Percentiles rank a stretch among this genome's conserved stretches.
Evolutionary conservation across 768 basidiomycete genomes (phyloP).

Genomic region (Trametes coccinea): DNA sequence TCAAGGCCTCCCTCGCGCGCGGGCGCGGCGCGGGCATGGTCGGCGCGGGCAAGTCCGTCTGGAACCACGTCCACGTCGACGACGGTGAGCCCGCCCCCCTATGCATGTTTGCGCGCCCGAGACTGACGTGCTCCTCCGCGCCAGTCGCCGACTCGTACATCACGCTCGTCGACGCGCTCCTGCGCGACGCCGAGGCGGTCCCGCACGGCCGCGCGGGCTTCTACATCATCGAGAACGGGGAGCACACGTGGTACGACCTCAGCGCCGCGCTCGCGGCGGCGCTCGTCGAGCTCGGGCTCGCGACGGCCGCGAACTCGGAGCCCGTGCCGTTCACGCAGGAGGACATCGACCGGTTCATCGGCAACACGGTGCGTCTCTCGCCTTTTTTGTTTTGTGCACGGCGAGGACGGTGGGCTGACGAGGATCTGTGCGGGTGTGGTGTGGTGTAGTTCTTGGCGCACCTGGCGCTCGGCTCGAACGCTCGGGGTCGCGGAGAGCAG

Average conservation of each 20-base stretch:
- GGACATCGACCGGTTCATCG: slow-evolving; percentile 41
- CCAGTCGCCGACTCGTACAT: slow-evolving; percentile 47
- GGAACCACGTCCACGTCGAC: too few relatives aligned
- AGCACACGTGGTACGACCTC: slow-evolving; percentile 37
- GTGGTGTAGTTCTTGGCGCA: too few relatives aligned
- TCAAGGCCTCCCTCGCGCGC: too few relatives aligned
- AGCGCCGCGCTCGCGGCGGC: slow-evolving; percentile 39
- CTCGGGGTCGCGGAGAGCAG: slow-evolving; percentile 23
- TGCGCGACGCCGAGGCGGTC: slow-evolving; percentile 27
- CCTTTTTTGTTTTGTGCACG: too few relatives aligned
- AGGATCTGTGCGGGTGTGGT: too few relatives aligned
- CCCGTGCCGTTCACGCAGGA: slow-evolving; percentile 46
- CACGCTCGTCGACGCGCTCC: slow-evolving; percentile 42
- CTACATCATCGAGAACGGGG: slow-evolving; percentile 36
- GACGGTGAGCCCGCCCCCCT: too few relatives aligned
- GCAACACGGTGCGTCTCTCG: slow-evolving; percentile 19
- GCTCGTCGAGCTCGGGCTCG: slow-evolving; percentile 34
- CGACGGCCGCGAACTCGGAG: slow-evolving; percentile 34
- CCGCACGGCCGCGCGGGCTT: slow-evolving; percentile 40
- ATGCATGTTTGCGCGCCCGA: too few relatives aligned
- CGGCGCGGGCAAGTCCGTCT: too few relatives aligned
- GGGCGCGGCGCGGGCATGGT: too few relatives aligned
- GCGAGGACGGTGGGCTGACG: too few relatives aligned
- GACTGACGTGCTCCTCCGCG: too few relatives aligned
- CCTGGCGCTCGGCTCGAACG: slow-evolving; percentile 26